Evolutionary conservation across 306 rosid species (phyloP), one percentile per base, ranked within the genome.

Genomic region (Betula pendula): DNA sequence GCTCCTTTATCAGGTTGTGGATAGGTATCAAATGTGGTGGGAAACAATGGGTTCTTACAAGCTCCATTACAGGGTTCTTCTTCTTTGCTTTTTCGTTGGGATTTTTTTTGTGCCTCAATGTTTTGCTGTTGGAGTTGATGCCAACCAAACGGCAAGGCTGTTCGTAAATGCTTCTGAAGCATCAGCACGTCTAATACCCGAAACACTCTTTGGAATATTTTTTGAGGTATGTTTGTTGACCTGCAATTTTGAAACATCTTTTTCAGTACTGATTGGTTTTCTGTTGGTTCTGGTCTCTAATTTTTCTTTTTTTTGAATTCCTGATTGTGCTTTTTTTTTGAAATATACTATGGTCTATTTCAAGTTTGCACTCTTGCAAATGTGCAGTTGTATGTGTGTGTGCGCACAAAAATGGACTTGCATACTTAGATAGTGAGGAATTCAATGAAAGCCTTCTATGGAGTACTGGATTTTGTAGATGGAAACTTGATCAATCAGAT

Each of bases 201-300:
- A 90, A 0, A 91, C 96, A 15, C 87, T 91, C 65, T 93, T 91
- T 55, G 98, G 98, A 66, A 47, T 87, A 75, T 93, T 93, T 86
- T 93, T 93, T 72, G 98, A 93, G 98, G 98, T 93, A 58, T 15
- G 68, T 50, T 62, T 49, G 38, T 29, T 44, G 65, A 25, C 66
- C 10, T 72, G 62, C 29, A 13, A 24, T 8, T 45, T 10, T 22
- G 13, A 22, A 22, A 55, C 62, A 8, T 22, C 13, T 15, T 22
- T 22, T 55, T 55, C 62, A 55, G n/a, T 25, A 3, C 0, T 35
- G 6, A 55, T 72, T 22, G 62, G 48, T 47, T 75, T 29, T 71
- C 75, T 29, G 6, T 16, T 17, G 52, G 70, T 42, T 40, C 66
- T 24, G 19, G 43, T 56, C 14, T 69, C 43, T 44, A 3, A 9